These are phyloP conservation scores for Talaromyces pinophilus DNA, from an alignment of 2,329 filamentous ascomycete species.

Conservation along the genomic window DNA sequence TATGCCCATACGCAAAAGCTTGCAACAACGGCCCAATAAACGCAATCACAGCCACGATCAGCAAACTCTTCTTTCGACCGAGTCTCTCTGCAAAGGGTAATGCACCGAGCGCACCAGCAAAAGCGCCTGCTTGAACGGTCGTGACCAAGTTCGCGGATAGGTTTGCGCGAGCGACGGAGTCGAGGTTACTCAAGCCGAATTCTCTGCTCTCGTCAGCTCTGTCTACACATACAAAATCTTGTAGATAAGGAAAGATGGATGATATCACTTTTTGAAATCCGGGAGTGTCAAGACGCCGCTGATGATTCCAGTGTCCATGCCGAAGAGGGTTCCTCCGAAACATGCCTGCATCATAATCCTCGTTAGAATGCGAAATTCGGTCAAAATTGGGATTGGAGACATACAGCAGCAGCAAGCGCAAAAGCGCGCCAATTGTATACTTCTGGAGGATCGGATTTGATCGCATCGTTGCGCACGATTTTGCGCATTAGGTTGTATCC, in stretches of 20 bases:
- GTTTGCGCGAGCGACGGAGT: slow-evolving; percentile 39
- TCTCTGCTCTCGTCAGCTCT: slow-evolving; percentile 41
- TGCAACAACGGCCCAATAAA: slow-evolving; percentile 66
- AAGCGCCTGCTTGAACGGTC: slow-evolving; percentile 68
- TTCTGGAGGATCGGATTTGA: slow-evolving; percentile 66
- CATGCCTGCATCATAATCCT: slow-evolving; percentile 48
- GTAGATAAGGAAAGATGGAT: no score
- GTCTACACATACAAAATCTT: background rate
- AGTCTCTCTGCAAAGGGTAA: slow-evolving; percentile 52
- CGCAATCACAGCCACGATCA: slow-evolving; percentile 60
- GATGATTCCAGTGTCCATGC: slow-evolving; percentile 67
- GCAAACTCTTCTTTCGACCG: slow-evolving; percentile 59
- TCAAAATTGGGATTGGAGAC: slow-evolving; percentile 23
- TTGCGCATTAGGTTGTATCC: slow-evolving; percentile 27
- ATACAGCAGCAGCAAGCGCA: slow-evolving; percentile 60
- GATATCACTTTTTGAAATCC: slow-evolving; percentile 55
- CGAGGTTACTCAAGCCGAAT: slow-evolving; percentile 63
- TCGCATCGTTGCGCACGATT: slow-evolving; percentile 69
- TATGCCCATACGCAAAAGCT: slow-evolving; percentile 1
- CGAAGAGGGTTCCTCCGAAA: slow-evolving; percentile 70
- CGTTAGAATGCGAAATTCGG: no score
- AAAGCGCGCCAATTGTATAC: slow-evolving; percentile 72
- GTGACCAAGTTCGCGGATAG: slow-evolving; percentile 55
- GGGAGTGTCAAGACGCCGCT: slow-evolving; percentile 66
- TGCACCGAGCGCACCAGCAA: slow-evolving; percentile 37